Evolutionary conservation across 1,139 yeast genomes (phyloP).

Genomic region (Pichia sp.): DNA sequence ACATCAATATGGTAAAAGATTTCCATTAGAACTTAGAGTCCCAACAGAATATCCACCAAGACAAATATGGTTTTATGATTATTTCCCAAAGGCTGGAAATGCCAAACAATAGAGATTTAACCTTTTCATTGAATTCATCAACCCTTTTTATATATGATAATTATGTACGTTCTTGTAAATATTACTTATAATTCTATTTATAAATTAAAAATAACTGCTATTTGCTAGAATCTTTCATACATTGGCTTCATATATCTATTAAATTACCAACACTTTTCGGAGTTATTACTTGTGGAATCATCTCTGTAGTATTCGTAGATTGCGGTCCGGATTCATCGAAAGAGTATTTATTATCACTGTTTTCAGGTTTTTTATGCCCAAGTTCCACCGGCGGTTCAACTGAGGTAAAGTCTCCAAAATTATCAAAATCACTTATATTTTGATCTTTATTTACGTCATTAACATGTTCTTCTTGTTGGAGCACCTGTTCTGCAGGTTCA

Average conservation of each 20-base stretch:
- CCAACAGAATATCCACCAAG: slow-evolving; percentile 93
- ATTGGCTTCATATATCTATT: neutral
- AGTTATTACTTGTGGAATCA: neutral
- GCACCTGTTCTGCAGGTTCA: too few species aligned
- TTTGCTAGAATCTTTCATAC: too few species aligned
- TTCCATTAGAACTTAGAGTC: slow-evolving; percentile 73
- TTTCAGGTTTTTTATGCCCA: too few species aligned
- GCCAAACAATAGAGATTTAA: neutral
- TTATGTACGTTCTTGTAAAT: slow-evolving; percentile 1
- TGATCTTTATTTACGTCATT: too few species aligned
- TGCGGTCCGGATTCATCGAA: too few species aligned
- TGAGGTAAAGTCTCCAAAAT: neutral
- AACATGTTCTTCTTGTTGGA: neutral
- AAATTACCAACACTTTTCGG: neutral
- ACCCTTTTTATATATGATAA: neutral
- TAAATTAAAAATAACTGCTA: neutral
- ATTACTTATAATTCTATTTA: neutral
- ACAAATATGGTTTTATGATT: slow-evolving; percentile 72
- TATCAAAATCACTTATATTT: neutral
- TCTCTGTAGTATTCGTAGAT: neutral
- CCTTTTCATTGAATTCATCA: neutral
- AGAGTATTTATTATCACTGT: too few species aligned
- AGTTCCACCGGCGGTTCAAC: neutral
- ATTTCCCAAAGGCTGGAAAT: slow-evolving; percentile 25
- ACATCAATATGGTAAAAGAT: slow-evolving; percentile 45